Evolutionary conservation across 306 rosid species (phyloP).

Genomic region (Hippophae tibetana): DNA sequence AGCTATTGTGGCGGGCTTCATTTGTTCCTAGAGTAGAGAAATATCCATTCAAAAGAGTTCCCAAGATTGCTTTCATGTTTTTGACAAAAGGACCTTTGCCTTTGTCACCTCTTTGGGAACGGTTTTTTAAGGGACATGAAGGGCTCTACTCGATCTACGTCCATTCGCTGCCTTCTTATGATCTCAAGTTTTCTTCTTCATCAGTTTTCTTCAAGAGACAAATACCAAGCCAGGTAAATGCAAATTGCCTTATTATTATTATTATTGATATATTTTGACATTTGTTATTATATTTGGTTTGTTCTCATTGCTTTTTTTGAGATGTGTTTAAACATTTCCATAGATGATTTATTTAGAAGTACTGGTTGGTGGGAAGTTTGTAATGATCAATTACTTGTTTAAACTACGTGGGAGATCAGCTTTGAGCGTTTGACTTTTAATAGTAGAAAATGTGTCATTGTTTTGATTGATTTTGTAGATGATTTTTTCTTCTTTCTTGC

Average conservation of each 20-base stretch:
- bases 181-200: slow-evolving; percentile 17
- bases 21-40: slow-evolving; percentile 24
- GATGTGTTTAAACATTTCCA: no score
- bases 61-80: slow-evolving; percentile 61
- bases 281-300: not conserved
- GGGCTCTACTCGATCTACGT: slow-evolving; percentile 36
- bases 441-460: no score
- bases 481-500: no score
- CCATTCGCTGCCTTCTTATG: slow-evolving; percentile 39
- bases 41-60: slow-evolving; percentile 18
- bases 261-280: not conserved
- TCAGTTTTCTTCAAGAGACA: slow-evolving; percentile 41
- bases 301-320: not conserved
- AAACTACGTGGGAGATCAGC: no score
- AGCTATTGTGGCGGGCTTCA: slow-evolving; percentile 34
- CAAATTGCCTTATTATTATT: slow-evolving; percentile 17
- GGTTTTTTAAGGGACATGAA: slow-evolving; percentile 46
- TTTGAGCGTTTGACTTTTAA: no score
- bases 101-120: slow-evolving; percentile 45
- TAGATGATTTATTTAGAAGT: no score
- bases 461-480: no score
- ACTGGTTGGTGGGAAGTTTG: no score
- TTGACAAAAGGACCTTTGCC: slow-evolving; percentile 41
- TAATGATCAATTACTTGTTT: no score
- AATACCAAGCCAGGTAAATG: slow-evolving; percentile 50